A percentile compares a stretch with the other conserved stretches of the same genome.
Conservation (phyloP, 345 rosid species). For the Citrus maxima region DNA sequence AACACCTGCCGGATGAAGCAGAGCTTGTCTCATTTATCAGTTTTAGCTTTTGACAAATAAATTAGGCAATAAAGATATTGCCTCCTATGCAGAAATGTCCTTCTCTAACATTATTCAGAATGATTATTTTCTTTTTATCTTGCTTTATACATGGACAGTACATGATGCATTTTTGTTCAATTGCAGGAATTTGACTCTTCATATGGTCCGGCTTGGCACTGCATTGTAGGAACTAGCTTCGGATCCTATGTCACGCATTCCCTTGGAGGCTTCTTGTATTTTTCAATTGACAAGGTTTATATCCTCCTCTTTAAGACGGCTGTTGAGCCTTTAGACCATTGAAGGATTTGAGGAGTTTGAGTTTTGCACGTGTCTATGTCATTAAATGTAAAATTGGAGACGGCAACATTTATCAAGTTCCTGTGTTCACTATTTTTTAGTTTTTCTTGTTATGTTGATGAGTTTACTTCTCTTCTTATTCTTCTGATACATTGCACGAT, state of each 20-base stretch:
- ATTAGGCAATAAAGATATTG: not conserved
- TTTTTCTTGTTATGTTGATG: not conserved
- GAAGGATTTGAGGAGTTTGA: conserved; percentile 11
- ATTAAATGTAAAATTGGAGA: conserved; percentile 20
- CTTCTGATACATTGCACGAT: not conserved
- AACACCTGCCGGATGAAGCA: not conserved
- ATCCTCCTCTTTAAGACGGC: conserved; percentile 94
- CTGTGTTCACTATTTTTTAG: not conserved
- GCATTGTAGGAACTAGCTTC: conserved; percentile 95
- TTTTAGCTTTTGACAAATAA: not conserved
- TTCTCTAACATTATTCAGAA: not conserved
- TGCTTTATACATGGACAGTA: not conserved
- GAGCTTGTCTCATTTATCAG: not conserved
- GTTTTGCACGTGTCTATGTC: not conserved
- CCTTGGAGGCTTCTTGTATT: conserved; percentile 86
- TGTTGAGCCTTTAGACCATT: conserved; percentile 80
- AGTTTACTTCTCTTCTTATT: not conserved
- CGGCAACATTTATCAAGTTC: conserved; percentile 7
- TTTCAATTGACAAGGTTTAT: conserved; percentile 83
- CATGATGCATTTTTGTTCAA: conserved; percentile 1
- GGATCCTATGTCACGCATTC: conserved; percentile 97
- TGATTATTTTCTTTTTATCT: not conserved
- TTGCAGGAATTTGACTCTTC: conserved; percentile 81
- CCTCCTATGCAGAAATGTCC: not conserved
- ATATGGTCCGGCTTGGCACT: conserved; percentile 97